Evolutionary conservation across 164 flowering plant species (phyloP).

Genomic region (Cinnamomum chago): DNA sequence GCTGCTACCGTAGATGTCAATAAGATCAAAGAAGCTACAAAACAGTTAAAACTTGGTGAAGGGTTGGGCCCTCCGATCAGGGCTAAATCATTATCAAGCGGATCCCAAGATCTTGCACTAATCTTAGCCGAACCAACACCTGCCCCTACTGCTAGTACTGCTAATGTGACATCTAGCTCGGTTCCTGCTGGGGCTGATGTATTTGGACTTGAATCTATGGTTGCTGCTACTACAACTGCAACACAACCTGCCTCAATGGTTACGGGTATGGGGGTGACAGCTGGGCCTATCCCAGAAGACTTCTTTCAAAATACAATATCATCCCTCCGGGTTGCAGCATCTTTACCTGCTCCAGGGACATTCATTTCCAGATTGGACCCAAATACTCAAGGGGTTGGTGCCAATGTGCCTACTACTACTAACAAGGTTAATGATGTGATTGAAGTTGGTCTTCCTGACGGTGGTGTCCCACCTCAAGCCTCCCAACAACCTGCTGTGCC

Average conservation of each 20-base stretch:
- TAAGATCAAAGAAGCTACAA: slow-evolving; percentile 96
- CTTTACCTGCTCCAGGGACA: slow-evolving; percentile 74
- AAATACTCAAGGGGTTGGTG: slow-evolving; percentile 36
- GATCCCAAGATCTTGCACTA: slow-evolving; percentile 61
- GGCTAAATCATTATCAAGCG: slow-evolving; percentile 60
- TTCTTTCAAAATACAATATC: slow-evolving; percentile 94
- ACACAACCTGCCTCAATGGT: slow-evolving; percentile 20
- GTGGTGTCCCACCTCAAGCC: slow-evolving; percentile 73
- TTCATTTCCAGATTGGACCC: slow-evolving; percentile 51
- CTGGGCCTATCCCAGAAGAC: slow-evolving; percentile 94
- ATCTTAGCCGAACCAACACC: slow-evolving; percentile 39
- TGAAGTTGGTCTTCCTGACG: slow-evolving; percentile 65
- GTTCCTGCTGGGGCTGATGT: slow-evolving; percentile 39
- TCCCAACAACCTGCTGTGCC: slow-evolving; percentile 18
- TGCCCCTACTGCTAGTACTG: slow-evolving; percentile 30
- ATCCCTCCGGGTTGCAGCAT: slow-evolving; percentile 81
- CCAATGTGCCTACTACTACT: slow-evolving; percentile 24
- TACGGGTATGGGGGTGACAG: slow-evolving; percentile 50
- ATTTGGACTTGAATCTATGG: slow-evolving; percentile 47
- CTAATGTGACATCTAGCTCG: slow-evolving; percentile 14
- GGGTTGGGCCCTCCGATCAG: slow-evolving; percentile 69
- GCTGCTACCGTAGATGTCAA: slow-evolving; percentile 83
- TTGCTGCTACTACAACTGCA: background rate
- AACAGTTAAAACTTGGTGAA: slow-evolving; percentile 78
- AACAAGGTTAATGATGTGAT: slow-evolving; percentile 35